A percentile compares a stretch with the other conserved stretches of the same genome.
phyloP scores from a whole-genome alignment of 2,329 filamentous ascomycete species.

The Ascochyta pisi region DNA sequence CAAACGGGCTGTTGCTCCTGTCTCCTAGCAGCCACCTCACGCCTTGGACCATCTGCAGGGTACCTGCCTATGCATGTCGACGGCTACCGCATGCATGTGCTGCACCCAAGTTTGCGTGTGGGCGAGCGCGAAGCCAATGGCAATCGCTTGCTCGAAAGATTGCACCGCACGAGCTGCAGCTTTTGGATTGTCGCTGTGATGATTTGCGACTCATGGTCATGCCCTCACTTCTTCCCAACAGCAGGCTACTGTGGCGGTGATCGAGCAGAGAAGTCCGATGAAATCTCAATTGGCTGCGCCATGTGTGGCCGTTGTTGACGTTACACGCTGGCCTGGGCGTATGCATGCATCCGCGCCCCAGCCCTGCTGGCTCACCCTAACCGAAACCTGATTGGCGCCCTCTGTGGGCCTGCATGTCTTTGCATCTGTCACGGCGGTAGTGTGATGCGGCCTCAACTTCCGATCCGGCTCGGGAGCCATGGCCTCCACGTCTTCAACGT shows the following conservation, averaged over 20 bases:
- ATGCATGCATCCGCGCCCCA: constrained; percentile 36
- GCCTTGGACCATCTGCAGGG: constrained; percentile 19
- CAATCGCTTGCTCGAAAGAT: constrained; percentile 16
- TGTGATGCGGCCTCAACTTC: constrained; percentile 27
- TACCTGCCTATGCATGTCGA: constrained; percentile 15
- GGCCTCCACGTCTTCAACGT: constrained; percentile 16
- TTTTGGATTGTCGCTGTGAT: background rate
- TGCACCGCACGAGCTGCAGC: background rate
- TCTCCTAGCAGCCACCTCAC: constrained; percentile 24
- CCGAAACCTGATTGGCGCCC: constrained; percentile 32
- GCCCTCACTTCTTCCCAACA: background rate
- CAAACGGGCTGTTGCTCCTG: constrained; percentile 19
- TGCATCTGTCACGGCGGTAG: constrained; percentile 17
- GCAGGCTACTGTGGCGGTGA: background rate
- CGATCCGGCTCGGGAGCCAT: constrained; percentile 23
- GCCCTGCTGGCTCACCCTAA: constrained; percentile 20
- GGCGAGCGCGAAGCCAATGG: constrained; percentile 1
- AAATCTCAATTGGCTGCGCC: constrained; percentile 8
- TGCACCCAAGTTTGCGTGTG: constrained; percentile 30
- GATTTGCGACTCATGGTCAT: no score
- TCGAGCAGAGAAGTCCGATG: background rate
- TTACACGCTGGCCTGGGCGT: constrained; percentile 16
- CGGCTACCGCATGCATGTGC: constrained; percentile 2
- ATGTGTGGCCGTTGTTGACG: constrained; percentile 16
- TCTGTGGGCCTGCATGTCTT: constrained; percentile 18